phyloP scores from a whole-genome alignment of 2,329 filamentous ascomycete species.

The Alternaria sp. region DNA sequence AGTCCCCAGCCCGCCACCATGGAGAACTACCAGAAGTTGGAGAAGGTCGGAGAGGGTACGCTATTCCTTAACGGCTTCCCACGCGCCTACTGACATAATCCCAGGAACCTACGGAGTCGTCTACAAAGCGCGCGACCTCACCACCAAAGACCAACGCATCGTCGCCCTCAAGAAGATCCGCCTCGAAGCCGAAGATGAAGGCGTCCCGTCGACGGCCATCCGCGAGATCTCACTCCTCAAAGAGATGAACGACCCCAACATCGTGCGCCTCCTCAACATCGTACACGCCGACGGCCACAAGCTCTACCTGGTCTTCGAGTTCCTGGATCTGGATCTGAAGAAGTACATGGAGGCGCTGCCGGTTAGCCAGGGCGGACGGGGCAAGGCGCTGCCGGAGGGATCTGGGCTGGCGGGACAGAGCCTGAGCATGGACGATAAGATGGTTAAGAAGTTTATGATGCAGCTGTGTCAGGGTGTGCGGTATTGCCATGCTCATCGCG shows the following conservation, averaged over 20 bases:
- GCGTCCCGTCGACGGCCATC: constrained; percentile 89
- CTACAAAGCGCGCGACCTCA: constrained; percentile 89
- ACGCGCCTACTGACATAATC: constrained; percentile 9
- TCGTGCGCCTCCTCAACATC: constrained; percentile 87
- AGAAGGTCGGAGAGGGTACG: constrained; percentile 93
- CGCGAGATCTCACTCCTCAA: constrained; percentile 93
- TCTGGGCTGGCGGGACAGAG: constrained; percentile 67
- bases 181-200: constrained; percentile 92
- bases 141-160: constrained; percentile 76
- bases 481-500: constrained; percentile 87
- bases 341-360: constrained; percentile 95
- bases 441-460: constrained; percentile 93
- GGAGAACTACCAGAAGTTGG: constrained; percentile 96
- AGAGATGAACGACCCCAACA: constrained; percentile 91
- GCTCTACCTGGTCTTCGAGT: constrained; percentile 91
- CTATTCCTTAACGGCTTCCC: background rate
- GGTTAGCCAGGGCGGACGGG: constrained; percentile 81
- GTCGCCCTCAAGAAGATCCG: constrained; percentile 95
- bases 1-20: constrained; percentile 56
- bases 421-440: constrained; percentile 75
- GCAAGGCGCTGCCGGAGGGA: constrained; percentile 83
- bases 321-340: constrained; percentile 88
- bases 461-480: constrained; percentile 83
- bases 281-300: constrained; percentile 95
- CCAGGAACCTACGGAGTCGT: constrained; percentile 92